Evolutionary conservation across 768 basidiomycete species (phyloP).

Genomic region (Trametes punicea): DNA sequence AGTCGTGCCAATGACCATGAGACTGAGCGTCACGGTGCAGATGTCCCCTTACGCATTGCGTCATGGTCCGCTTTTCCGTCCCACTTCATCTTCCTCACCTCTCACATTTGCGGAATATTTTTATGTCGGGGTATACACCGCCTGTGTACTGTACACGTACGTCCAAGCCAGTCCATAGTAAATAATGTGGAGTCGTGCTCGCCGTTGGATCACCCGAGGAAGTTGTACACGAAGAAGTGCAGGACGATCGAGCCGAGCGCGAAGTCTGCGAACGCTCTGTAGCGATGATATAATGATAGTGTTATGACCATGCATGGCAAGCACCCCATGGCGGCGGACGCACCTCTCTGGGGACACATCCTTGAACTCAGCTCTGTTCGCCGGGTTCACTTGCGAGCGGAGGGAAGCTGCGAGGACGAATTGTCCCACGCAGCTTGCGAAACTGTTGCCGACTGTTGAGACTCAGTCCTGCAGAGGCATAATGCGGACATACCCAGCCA

Average conservation of each 20-base stretch:
- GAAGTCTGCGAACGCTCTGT: conserved; percentile 96
- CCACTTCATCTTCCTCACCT: neutral
- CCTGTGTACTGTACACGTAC: conserved; percentile 19
- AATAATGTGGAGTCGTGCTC: neutral
- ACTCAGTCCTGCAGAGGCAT: too few relatives aligned
- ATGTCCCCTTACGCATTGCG: neutral
- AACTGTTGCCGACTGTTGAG: conserved; percentile 47
- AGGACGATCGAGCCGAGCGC: conserved; percentile 91
- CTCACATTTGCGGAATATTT: conserved; percentile 10
- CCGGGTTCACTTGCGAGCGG: conserved; percentile 87
- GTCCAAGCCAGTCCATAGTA: conserved; percentile 7
- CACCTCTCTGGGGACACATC: conserved; percentile 92
- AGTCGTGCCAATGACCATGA: too few relatives aligned
- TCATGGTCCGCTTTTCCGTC: neutral
- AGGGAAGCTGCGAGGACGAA: conserved; percentile 94
- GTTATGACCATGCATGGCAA: neutral
- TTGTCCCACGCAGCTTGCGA: conserved; percentile 91
- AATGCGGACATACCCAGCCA: conserved; percentile 77
- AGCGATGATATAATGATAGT: neutral
- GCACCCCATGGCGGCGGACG: conserved; percentile 26
- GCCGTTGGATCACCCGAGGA: conserved; percentile 66
- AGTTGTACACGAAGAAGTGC: conserved; percentile 99
- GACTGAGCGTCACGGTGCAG: neutral
- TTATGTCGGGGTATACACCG: conserved; percentile 1
- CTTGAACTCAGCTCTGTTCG: conserved; percentile 79